Base-by-base conservation (phyloP, 176 grass and related monocot genomes). In the Coix lacrymajobi region DNA sequence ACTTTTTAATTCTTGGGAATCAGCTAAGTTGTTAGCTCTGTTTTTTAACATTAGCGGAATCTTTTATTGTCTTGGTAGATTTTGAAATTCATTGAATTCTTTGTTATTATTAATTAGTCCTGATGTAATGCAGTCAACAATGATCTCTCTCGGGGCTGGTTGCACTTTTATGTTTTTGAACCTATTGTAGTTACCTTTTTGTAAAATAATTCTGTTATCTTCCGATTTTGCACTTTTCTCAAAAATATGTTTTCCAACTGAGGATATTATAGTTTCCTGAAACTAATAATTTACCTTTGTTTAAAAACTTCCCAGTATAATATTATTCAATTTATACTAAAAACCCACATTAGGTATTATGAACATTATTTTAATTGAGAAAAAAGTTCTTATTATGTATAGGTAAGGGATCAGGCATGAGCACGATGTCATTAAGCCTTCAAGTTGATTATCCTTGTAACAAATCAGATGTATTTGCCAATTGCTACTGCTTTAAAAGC, bases 51-150 rank as follows among this genome's bases (percentile, higher is more conserved):
- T 12, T 26, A 68, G 38, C 0, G 4, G 8, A 67, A 19, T 61
- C 61, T 67, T 75, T 83, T 62, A 26, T 74, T 29, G 17, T 30
- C 37, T 71, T 78, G n/a, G 2, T 37, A 82, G 48, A 51, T 77
- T 49, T 70, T 67, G 8, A 69, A 30, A 63, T 19, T 16, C 16
- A 43, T 14, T 17, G 9, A 67, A 30, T 57, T 58, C 4, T 17
- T 54, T 83, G 19, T 41, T 72, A 30, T 71, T 65, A n/a, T 30
- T 49, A 11, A 12, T n/a, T 39, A 6, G 52, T 24, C 22, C 22
- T 57, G 51, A 7, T 69, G 31, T 66, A 57, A 20, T 78, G 13
- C 28, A 45, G 6, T 57, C 45, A 52, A 10, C 26, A 1, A 58
- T 46, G n/a, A 17, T 46, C 7, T 81, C 1, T 71, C 29, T 10